Evolutionary conservation across 805 yeast genomes (phyloP), one percentile per base, ranked within the genome.

Genomic region (Zygosaccharomyces siamensis): DNA sequence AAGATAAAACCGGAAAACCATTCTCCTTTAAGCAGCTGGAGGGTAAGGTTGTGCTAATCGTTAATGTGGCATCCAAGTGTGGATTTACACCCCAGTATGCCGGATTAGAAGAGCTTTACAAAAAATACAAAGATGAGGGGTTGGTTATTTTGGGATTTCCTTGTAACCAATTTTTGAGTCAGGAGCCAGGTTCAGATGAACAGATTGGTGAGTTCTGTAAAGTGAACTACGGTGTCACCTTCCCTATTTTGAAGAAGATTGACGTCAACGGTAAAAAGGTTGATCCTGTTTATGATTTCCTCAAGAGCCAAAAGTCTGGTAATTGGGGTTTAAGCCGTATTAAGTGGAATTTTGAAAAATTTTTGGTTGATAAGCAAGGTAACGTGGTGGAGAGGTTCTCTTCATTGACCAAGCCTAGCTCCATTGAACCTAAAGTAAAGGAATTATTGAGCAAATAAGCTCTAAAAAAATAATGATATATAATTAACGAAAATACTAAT

Each of bases 11-110:
- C 46, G 85, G 84, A 24, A 61, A 81, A 48, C 76, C 75, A 4
- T 83, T 72, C 65, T 76, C 83, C 27, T 83, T 89, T 58, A 58
- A 66, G 35, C 71, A 80, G 50, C 72, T 88, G 49, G 76, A 80
- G 63, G 95, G 92, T 28, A 86, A 89, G 68, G 89, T 83, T 23
- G 92, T 89, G 2, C 67, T 89, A 36, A 74, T 90, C 44, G 95
- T 88, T 45, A 89, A 90, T 67, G 90, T 88, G 7, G 97, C 97
- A 6, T 84, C 95, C 54, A 84, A 87, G 68, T 88, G 95, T 66
- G 82, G 81, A 4, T 81, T 80, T 69, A 82, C 93, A 3, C 82
- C 86, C 48, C 96, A 89, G 66, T 86, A 84, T 65, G 70, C 73
- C 46, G 92, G 83, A 45, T 70, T 89, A 31, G 90, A 89, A 68